Conservation (phyloP, 2,329 filamentous ascomycete genomes). For the Colletotrichum camelliae region DNA sequence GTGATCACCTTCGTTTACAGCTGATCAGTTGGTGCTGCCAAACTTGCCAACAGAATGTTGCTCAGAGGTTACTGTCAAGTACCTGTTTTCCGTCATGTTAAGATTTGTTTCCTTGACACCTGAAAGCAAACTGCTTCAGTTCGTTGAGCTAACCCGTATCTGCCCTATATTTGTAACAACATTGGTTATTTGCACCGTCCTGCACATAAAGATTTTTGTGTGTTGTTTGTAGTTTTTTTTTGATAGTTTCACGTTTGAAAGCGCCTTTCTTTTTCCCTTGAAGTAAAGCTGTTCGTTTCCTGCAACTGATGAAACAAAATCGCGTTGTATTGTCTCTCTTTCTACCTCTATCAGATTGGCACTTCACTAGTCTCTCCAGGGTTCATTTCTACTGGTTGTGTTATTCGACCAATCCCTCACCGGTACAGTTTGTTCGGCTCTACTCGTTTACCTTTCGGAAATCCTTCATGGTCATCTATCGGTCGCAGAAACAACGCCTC, state of each 20-base stretch:
- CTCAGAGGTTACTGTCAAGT: background rate
- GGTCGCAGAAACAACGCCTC: background rate
- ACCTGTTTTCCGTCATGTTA: no score
- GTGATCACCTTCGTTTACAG: background rate
- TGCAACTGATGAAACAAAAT: background rate
- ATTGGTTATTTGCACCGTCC: background rate
- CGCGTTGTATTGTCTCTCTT: background rate
- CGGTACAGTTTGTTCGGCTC: accelerated
- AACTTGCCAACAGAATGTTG: background rate
- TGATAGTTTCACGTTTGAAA: background rate
- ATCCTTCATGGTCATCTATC: background rate
- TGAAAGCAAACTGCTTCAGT: background rate
- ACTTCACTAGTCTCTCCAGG: background rate
- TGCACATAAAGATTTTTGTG: no score
- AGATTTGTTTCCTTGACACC: no score
- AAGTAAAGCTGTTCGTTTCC: background rate
- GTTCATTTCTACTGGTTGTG: accelerated
- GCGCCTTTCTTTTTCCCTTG: background rate
- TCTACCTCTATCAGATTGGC: background rate
- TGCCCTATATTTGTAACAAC: background rate
- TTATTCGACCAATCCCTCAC: background rate
- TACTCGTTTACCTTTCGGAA: background rate
- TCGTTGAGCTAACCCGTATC: background rate
- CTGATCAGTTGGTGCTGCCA: background rate
- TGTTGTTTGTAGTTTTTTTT: no score